Conservation (phyloP, 116 monocot species). For the Posidonia oceanica region DNA sequence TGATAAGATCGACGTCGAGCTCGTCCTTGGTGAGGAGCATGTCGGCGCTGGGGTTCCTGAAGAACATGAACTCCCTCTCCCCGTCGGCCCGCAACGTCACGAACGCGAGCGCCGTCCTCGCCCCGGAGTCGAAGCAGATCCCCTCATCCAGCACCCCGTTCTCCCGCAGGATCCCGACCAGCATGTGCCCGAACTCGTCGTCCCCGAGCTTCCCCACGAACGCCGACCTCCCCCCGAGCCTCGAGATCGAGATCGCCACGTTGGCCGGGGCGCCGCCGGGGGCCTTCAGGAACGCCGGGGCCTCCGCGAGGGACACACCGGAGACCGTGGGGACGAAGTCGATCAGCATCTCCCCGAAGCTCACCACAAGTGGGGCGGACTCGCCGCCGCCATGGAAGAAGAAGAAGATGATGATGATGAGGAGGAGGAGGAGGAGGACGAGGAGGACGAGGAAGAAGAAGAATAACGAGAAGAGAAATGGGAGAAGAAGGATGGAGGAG, state of each 20-base stretch:
- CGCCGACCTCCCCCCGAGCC: slow-evolving; percentile 22
- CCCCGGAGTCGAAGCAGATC: slow-evolving; percentile 30
- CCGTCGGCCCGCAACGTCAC: slow-evolving; percentile 40
- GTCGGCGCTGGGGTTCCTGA: slow-evolving; percentile 54
- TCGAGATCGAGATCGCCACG: slow-evolving; percentile 22
- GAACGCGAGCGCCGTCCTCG: slow-evolving; percentile 50
- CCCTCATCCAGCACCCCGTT: slow-evolving; percentile 27
- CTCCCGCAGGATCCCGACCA: slow-evolving; percentile 35
- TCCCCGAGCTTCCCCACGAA: slow-evolving; percentile 46
- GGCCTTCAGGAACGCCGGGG: slow-evolving; percentile 32
- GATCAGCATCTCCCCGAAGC: slow-evolving; percentile 37
- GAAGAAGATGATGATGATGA: too few relatives aligned
- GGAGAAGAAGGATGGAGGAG: not conserved
- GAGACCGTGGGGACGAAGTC: slow-evolving; percentile 30
- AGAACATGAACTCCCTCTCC: slow-evolving; percentile 71
- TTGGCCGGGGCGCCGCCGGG: slow-evolving; percentile 35
- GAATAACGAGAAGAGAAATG: not conserved
- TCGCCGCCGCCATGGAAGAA: too few relatives aligned
- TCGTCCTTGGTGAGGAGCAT: slow-evolving; percentile 47
- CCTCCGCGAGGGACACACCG: slow-evolving; percentile 27
- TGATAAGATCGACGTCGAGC: slow-evolving; percentile 36
- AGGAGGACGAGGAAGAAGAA: not conserved
- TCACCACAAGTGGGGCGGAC: slow-evolving; percentile 7
- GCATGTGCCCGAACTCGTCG: slow-evolving; percentile 53
- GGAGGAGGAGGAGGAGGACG: not conserved